A percentile compares a stretch with the other conserved stretches of the same genome.
Evolutionary conservation across 192 early-diverging fungal species (phyloP).

Genomic region (Obelidium mucronatum): DNA sequence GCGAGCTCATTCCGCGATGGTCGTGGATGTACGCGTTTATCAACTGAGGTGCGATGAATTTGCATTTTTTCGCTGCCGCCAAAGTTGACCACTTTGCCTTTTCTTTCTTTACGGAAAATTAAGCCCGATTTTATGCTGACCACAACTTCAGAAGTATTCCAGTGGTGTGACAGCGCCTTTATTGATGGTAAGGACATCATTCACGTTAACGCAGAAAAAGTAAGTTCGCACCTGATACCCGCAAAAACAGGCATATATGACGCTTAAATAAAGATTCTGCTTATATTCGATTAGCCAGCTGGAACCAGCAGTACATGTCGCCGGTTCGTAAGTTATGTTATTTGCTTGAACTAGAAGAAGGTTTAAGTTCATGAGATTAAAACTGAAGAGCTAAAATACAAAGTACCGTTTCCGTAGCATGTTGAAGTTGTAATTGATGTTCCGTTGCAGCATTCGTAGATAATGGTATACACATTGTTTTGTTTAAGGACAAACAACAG

Average conservation of each 20-base stretch:
- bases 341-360: no score
- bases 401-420: no score
- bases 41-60: background rate
- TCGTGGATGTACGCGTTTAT: constrained; percentile 3
- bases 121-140: background rate
- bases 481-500: constrained; percentile 10
- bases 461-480: background rate
- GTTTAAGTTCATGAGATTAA: no score
- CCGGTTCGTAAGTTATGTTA: no score
- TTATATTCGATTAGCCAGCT: background rate
- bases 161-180: constrained; percentile 1
- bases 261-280: background rate
- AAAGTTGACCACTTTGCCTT: background rate
- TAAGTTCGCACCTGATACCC: constrained; percentile 25
- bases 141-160: constrained; percentile 17
- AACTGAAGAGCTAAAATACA: no score
- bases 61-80: background rate
- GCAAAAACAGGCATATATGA: constrained; percentile 13
- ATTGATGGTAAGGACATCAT: background rate
- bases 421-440: no score
- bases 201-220: background rate
- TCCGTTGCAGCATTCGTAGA: constrained; percentile 12
- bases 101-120: constrained; percentile 15
- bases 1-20: no score
- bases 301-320: background rate